Evolutionary conservation across 1,139 yeast species (phyloP), one percentile per base, ranked within the genome.

Genomic region (Yamadazyma friedrichii): DNA sequence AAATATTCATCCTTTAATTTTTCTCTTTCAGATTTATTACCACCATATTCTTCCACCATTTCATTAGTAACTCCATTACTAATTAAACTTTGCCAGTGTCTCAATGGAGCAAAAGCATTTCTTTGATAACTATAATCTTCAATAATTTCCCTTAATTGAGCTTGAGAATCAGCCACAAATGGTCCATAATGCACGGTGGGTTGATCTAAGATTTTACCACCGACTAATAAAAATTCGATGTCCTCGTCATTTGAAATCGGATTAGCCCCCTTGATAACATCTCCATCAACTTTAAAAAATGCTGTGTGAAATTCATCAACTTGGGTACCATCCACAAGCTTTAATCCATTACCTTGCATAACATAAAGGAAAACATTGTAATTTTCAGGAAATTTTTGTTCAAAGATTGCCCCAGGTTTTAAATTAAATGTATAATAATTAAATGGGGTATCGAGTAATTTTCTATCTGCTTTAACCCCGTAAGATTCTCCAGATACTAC

Each of bases 131-230:
- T 88, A 59, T 84, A 88, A 58, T 85, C 93, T 59, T 66, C 55
- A 55, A 85, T 81, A 0, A 88, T 94, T 54, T 83, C 66, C 50
- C 76, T 74, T 46, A 88, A 82, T 51, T 78, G 77, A 39, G 76
- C 81, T 44, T 70, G 68, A 15, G 83, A 66, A 9, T 83, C 78
- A 46, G 87, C 93, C 12, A 85, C 95, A 59, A 88, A 88, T 15
- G 96, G 96, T 10, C 97, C 97, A 56, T 88, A 86, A 59, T 89
- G 96, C 31, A 87, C 87, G 41, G 85, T 75, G 13, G 80, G 78
- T 65, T 89, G 97, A 53, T 87, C 78, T 45, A 88, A 69, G 32
- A 78, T 76, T 60, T 87, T 67, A 39, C 96, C 97, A 28, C 91
- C 95, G 47, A 88, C 68, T 27, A 89, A 53, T 4, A 86, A 80